These are phyloP conservation scores for Diaporthe capsici DNA, from an alignment of 2,329 filamentous ascomycete genomes.

Conservation along the genomic window DNA sequence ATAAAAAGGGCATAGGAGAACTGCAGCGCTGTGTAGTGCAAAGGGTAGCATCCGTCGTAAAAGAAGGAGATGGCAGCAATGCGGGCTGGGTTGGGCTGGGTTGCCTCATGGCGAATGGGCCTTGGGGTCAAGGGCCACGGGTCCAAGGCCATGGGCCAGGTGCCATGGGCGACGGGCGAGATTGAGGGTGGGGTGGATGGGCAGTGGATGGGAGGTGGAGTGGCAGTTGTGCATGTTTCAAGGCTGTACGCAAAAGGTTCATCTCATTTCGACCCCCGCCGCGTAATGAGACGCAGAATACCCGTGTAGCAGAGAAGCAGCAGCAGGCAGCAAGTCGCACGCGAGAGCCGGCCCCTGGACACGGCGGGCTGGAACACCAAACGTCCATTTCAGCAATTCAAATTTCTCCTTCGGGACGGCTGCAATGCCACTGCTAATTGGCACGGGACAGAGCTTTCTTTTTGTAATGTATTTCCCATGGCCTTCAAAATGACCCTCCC, in stretches of 20 bases:
- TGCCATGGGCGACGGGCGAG: neutral
- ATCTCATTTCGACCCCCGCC: slow-evolving; percentile 33
- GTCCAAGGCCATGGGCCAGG: neutral
- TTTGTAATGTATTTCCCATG: neutral
- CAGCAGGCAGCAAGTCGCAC: slow-evolving; percentile 11
- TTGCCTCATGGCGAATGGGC: neutral
- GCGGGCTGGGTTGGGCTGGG: slow-evolving; percentile 19
- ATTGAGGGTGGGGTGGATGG: neutral
- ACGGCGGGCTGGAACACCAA: slow-evolving; percentile 21
- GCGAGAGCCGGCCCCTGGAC: slow-evolving; percentile 6
- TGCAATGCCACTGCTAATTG: slow-evolving; percentile 18
- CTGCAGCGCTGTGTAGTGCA: neutral
- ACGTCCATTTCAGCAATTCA: slow-evolving; percentile 22
- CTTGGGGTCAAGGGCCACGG: neutral
- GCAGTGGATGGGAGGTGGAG: slow-evolving; percentile 14
- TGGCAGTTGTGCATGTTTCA: slow-evolving; percentile 31
- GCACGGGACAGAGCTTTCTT: neutral
- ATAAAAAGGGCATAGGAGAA: neutral
- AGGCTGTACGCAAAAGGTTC: slow-evolving; percentile 25
- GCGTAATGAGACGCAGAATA: slow-evolving; percentile 33
- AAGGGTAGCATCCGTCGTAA: slow-evolving; percentile 12
- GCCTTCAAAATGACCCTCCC: slow-evolving; percentile 4
- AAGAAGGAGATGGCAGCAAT: slow-evolving; percentile 25
- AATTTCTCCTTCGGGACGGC: slow-evolving; percentile 9
- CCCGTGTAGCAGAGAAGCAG: slow-evolving; percentile 11